Percentiles rank a stretch among this genome's conserved stretches.
phyloP scores from a whole-genome alignment of 106 monocot genomes.

The Narthecium ossifragum region DNA sequence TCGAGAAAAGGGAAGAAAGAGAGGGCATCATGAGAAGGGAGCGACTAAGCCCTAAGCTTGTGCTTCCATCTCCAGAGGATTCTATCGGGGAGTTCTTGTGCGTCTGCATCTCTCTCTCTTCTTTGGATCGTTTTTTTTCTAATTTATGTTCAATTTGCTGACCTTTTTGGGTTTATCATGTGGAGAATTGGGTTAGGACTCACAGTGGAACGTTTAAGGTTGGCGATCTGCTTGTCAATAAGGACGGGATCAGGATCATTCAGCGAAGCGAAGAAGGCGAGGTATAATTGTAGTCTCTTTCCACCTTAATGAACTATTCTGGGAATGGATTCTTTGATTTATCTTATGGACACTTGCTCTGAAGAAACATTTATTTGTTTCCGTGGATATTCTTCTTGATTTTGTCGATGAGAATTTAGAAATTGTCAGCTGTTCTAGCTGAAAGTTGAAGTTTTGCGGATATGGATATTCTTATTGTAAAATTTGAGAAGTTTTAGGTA shows the following conservation, averaged over 20 bases:
- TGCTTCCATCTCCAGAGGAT: constrained; percentile 34
- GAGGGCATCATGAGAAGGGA: constrained; percentile 10
- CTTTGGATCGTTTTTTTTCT: neutral
- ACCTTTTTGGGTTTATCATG: neutral
- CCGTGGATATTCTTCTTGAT: neutral
- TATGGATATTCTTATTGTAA: too few species aligned
- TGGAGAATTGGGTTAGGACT: constrained; percentile 28
- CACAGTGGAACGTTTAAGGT: constrained; percentile 74
- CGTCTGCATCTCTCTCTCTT: neutral
- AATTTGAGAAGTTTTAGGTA: too few species aligned
- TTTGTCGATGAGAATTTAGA: neutral
- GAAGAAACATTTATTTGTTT: neutral
- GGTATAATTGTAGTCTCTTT: constrained; percentile 21
- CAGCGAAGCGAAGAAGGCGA: constrained; percentile 45
- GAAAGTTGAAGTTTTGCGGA: too few species aligned
- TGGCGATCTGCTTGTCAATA: constrained; percentile 86
- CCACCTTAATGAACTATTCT: too few species aligned
- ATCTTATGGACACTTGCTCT: too few species aligned
- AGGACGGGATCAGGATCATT: constrained; percentile 79
- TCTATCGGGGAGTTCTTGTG: constrained; percentile 67
- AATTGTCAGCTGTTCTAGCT: neutral
- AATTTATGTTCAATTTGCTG: neutral
- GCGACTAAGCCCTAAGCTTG: constrained; percentile 8
- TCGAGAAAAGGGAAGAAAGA: neutral
- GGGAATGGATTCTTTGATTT: too few species aligned